Base-by-base conservation (phyloP, 345 rosid species). In the Lagerstroemia speciosa region DNA sequence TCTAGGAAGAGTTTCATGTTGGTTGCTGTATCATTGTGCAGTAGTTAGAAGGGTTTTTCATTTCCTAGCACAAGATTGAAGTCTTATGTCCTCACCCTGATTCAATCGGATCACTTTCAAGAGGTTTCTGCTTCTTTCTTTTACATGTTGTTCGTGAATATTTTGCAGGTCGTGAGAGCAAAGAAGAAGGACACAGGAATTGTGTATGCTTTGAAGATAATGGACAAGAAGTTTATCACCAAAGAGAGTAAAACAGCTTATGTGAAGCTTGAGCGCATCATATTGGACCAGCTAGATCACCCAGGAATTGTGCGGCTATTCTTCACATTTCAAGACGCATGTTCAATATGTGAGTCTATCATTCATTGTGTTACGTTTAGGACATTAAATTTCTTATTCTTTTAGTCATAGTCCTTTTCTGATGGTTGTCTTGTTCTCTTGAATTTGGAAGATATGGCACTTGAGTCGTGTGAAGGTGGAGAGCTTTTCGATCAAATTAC, bases 401-500 rank as follows among this genome's bases (percentile, higher is more conserved):
- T 46, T 52, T 41, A n/a, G 60, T 29, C 17, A 36, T 67, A n/a
- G 8, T 67, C 53, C 11, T 70, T 68, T 78, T 29, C 53, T 70
- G 6, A 68, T 40, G 29, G 43, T 31, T 83, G 78, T 77, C 65
- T 2, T 37, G 76, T 63, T 33, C 75, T 68, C 70, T 48, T 80
- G 67, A 69, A 72, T 68, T 78, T 38, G 79, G 74, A 73, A 94
- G 99, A 89, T 66, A 91, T 94, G 99, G 99, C 98, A 36, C 96
- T 94, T 69, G 99, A 94, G 78, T 91, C 98, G 65, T 91, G 99
- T 30, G 96, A 94, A 80, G 99, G 96, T 33, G 99, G 99, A 66
- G 99, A 91, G 71, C 95, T 91, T 79, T 94, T 94, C 68, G 98
- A 94, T 81, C 99, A 94, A 83, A 89, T 94, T 78, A 91, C 96